Percentiles rank a stretch among this genome's conserved stretches.
phyloP scores from a whole-genome alignment of 73 alveolate genomes.

The Symbiodinium pilosum region DNA sequence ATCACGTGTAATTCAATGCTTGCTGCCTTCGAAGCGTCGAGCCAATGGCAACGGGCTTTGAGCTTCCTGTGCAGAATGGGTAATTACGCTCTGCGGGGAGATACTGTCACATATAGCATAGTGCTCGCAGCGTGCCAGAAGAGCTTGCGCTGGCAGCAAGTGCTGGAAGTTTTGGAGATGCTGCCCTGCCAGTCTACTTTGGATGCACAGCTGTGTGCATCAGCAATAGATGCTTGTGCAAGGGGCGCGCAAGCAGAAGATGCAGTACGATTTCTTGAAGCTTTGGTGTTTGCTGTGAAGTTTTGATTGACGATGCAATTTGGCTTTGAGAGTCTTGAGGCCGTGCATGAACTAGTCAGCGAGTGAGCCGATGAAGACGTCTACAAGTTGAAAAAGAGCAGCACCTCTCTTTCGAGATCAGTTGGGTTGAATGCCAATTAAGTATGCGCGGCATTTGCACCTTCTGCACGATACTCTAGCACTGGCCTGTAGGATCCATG shows the following conservation, averaged over 20 bases:
- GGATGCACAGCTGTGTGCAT: background rate
- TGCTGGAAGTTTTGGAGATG: background rate
- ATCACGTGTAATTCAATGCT: slow-evolving; percentile 19
- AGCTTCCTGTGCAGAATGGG: background rate
- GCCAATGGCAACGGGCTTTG: slow-evolving; percentile 24
- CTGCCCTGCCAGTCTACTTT: background rate
- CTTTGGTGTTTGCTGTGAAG: background rate
- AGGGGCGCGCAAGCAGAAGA: background rate
- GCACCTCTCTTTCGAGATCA: too few relatives aligned
- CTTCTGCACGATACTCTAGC: too few relatives aligned
- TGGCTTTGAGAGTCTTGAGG: too few relatives aligned
- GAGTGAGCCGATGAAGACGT: too few relatives aligned
- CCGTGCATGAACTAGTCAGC: too few relatives aligned
- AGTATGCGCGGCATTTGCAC: too few relatives aligned
- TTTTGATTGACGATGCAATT: background rate
- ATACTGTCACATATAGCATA: background rate
- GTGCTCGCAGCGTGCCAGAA: slow-evolving; percentile 2
- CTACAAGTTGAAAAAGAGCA: too few relatives aligned
- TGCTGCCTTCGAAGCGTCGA: background rate
- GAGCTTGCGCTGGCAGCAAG: background rate
- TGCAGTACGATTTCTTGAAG: background rate
- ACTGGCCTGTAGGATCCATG: too few relatives aligned
- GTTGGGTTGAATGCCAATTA: too few relatives aligned
- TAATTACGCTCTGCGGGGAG: background rate
- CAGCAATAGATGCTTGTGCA: slow-evolving; percentile 29